phyloP scores from a whole-genome alignment of 306 rosid genomes.

The Urtica urens region DNA sequence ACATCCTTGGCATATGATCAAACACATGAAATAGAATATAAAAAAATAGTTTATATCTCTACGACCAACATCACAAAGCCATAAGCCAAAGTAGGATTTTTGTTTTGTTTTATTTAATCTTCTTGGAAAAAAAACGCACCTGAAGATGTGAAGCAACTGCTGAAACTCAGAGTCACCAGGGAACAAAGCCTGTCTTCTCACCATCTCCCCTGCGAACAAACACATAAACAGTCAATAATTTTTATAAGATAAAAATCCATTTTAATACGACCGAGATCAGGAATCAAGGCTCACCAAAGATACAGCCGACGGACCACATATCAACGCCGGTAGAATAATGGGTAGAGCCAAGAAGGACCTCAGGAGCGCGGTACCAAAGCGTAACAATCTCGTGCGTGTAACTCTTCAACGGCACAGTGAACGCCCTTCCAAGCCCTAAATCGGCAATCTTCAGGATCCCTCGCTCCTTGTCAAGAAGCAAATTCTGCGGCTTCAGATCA shows the following conservation, averaged over 20 bases:
- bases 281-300: slow-evolving; percentile 36
- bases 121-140: slow-evolving; percentile 13
- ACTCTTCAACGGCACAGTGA: slow-evolving; percentile 89
- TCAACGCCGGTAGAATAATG: slow-evolving; percentile 91
- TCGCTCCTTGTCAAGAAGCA: slow-evolving; percentile 60
- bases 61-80: neutral
- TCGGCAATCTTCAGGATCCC: slow-evolving; percentile 87
- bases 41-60: neutral
- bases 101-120: too few species aligned
- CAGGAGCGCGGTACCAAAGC: slow-evolving; percentile 94
- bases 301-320: slow-evolving; percentile 97
- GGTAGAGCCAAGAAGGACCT: slow-evolving; percentile 78
- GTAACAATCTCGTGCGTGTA: slow-evolving; percentile 96
- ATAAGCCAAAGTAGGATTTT: neutral
- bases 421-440: slow-evolving; percentile 80
- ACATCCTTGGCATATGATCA: neutral
- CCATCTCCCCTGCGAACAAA: slow-evolving; percentile 73
- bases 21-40: neutral
- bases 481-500: slow-evolving; percentile 84
- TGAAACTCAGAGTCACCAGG: slow-evolving; percentile 95
- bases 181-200: slow-evolving; percentile 70
- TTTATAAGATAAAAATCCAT: neutral
- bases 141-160: slow-evolving; percentile 83
- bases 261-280: neutral
- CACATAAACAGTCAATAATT: neutral